Evolutionary conservation across 2,329 filamentous ascomycete species (phyloP).

Genomic region (Aspergillus quadrilineatus): DNA sequence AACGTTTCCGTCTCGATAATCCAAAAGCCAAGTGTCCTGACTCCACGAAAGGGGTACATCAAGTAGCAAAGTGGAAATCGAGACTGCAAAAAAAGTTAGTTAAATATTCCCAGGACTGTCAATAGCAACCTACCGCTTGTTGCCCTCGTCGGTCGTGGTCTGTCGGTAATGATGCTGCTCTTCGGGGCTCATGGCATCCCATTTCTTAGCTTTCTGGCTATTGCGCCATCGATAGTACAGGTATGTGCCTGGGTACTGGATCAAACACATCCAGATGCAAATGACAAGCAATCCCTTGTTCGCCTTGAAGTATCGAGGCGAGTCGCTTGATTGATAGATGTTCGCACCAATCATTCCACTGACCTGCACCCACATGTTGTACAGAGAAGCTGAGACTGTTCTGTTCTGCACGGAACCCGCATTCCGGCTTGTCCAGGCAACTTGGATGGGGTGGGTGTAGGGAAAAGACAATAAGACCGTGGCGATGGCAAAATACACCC

Average conservation of each 20-base stretch:
- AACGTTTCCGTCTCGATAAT: too few relatives aligned
- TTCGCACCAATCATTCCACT: constrained; percentile 3
- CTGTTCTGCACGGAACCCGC: not conserved
- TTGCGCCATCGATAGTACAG: constrained; percentile 3
- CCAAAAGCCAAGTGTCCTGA: too few relatives aligned
- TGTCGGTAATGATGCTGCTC: not conserved
- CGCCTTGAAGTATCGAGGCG: not conserved
- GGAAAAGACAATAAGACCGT: not conserved
- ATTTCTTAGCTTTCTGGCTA: not conserved
- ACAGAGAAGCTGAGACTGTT: not conserved
- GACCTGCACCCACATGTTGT: constrained; percentile 4
- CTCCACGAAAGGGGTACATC: too few relatives aligned
- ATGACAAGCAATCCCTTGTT: not conserved
- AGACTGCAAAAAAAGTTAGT: not conserved
- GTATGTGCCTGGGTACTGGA: not conserved
- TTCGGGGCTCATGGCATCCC: not conserved
- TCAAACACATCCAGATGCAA: not conserved
- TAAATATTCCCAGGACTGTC: not conserved
- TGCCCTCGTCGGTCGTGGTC: not conserved
- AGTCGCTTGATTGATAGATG: constrained; percentile 1
- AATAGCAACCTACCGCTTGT: not conserved
- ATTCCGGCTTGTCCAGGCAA: not conserved
- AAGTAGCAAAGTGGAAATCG: constrained; percentile 2
- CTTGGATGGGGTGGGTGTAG: constrained; percentile 1
- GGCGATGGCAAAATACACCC: constrained; percentile 1